These are phyloP conservation scores for Coriaria nepalensis DNA, from an alignment of 306 rosid species.

Conservation along the genomic window DNA sequence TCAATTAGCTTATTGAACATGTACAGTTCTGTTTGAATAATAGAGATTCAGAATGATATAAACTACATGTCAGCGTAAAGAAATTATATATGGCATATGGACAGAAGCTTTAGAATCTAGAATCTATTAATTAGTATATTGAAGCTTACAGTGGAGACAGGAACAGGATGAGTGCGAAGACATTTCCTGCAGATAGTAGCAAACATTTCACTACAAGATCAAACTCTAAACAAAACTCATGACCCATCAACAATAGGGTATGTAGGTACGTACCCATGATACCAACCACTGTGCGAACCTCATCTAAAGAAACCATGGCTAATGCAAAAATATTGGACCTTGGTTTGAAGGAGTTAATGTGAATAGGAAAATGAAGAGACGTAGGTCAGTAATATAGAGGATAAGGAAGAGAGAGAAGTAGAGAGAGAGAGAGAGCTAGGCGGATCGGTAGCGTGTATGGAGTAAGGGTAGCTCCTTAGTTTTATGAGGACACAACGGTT, in stretches of 20 bases:
- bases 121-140: too few species aligned
- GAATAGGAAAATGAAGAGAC: not conserved
- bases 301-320: slow-evolving; percentile 50
- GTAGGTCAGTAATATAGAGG: too few species aligned
- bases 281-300: slow-evolving; percentile 57
- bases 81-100: too few species aligned
- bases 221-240: not conserved
- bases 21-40: too few species aligned
- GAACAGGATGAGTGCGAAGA: slow-evolving; percentile 61
- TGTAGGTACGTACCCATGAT: slow-evolving; percentile 32
- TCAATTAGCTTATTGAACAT: too few species aligned
- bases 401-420: not conserved
- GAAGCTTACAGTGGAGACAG: slow-evolving; percentile 66
- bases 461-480: too few species aligned
- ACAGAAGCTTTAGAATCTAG: too few species aligned
- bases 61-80: too few species aligned
- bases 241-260: too few species aligned
- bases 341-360: not conserved
- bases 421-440: slow-evolving; percentile 1
- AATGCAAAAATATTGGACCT: too few species aligned
- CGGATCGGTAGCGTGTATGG: slow-evolving; percentile 28
- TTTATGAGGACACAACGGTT: too few species aligned
- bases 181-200: slow-evolving; percentile 53
- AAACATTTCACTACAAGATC: not conserved
- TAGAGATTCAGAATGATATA: too few species aligned